A percentile compares a stretch with the other conserved stretches of the same genome.
Evolutionary conservation across 192 early-diverging fungal genomes (phyloP).

Genomic region (Diversispora eburnea): DNA sequence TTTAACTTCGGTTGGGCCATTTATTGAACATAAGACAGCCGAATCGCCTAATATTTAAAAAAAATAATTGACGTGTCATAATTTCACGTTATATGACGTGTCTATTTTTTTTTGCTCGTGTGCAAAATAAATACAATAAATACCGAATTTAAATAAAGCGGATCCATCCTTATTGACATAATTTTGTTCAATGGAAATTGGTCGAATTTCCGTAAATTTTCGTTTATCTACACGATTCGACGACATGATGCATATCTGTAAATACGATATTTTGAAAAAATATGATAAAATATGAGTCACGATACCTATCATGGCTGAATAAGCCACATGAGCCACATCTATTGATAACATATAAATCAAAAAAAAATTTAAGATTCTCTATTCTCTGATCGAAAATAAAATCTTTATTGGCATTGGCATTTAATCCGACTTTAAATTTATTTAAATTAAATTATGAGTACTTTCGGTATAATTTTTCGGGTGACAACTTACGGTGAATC

Average conservation of each 20-base stretch:
- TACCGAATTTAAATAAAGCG: constrained; percentile 75
- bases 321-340: too few species aligned
- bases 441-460: constrained; percentile 55
- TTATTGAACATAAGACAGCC: constrained; percentile 72
- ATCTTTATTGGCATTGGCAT: too few species aligned
- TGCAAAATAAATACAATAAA: constrained; percentile 6
- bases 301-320: too few species aligned
- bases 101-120: not conserved
- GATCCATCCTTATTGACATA: constrained; percentile 82
- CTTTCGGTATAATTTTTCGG: constrained; percentile 80
- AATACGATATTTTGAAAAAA: too few species aligned
- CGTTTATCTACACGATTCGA: not conserved
- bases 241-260: too few species aligned
- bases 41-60: constrained; percentile 65
- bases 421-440: too few species aligned
- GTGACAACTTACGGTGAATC: constrained; percentile 97
- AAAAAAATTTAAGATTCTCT: too few species aligned
- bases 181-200: constrained; percentile 63
- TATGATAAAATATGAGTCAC: too few species aligned
- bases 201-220: constrained; percentile 44
- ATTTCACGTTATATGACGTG: not conserved
- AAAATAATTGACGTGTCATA: not conserved
- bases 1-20: constrained; percentile 84
- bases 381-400: too few species aligned
- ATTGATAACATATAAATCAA: too few species aligned